Evolutionary conservation across 441 rosid genomes (phyloP).

Genomic region (Gossypium davidsonii): DNA sequence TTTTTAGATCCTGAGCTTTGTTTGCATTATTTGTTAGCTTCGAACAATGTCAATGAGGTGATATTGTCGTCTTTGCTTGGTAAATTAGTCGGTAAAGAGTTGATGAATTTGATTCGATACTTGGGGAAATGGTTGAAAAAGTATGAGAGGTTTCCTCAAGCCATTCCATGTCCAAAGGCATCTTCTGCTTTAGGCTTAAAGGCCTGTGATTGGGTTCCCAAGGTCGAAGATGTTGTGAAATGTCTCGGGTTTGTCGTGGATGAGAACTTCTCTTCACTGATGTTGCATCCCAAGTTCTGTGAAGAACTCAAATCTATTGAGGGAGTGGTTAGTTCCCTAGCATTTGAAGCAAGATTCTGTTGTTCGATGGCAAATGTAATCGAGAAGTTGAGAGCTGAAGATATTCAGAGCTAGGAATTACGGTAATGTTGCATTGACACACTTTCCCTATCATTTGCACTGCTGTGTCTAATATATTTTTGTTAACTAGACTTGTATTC

Average conservation of each 20-base stretch:
- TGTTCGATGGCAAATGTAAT: slow-evolving; percentile 35
- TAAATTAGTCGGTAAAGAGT: slow-evolving; percentile 62
- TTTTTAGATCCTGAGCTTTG: slow-evolving; percentile 68
- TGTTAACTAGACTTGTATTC: neutral
- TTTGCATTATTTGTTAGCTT: slow-evolving; percentile 65
- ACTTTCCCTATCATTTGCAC: neutral
- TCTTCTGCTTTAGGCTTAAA: slow-evolving; percentile 41
- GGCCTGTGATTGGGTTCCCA: slow-evolving; percentile 80
- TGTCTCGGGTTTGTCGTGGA: slow-evolving; percentile 61
- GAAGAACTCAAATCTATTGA: slow-evolving; percentile 55
- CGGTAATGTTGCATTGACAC: neutral
- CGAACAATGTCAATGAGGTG: slow-evolving; percentile 53
- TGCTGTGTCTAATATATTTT: neutral
- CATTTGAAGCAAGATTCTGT: slow-evolving; percentile 56
- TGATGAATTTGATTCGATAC: slow-evolving; percentile 51
- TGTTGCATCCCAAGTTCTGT: slow-evolving; percentile 56
- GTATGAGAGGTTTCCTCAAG: slow-evolving; percentile 75
- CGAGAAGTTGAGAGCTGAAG: slow-evolving; percentile 42
- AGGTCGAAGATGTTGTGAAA: slow-evolving; percentile 51
- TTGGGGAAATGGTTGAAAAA: slow-evolving; percentile 82
- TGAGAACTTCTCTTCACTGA: slow-evolving; percentile 63
- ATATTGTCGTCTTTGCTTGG: slow-evolving; percentile 52
- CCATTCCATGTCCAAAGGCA: slow-evolving; percentile 65
- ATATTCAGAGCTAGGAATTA: slow-evolving; percentile 25
- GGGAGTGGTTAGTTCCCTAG: slow-evolving; percentile 40